These are phyloP conservation scores for Boletus reticulatus DNA, from an alignment of 768 basidiomycete species.

Conservation along the genomic window DNA sequence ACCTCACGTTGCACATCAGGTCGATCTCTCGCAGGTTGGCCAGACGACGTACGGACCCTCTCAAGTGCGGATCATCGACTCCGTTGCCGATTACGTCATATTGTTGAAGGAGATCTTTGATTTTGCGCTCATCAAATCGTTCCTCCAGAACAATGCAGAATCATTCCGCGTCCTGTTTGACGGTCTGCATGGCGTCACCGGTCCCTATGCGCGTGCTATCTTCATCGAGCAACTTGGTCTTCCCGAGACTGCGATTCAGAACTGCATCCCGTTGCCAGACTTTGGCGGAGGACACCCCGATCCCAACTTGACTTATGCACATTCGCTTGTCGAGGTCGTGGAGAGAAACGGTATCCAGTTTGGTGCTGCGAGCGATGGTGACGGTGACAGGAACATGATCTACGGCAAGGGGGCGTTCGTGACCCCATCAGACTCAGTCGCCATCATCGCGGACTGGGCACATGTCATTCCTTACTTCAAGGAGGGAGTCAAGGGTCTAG, in stretches of 20 bases:
- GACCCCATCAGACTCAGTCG: constrained; percentile 96
- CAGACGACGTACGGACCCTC: constrained; percentile 78
- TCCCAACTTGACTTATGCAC: constrained; percentile 97
- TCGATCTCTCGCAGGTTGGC: constrained; percentile 84
- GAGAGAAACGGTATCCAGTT: constrained; percentile 85
- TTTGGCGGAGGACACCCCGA: constrained; percentile 99
- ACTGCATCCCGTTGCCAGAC: constrained; percentile 88
- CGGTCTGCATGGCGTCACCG: constrained; percentile 94
- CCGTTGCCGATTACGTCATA: constrained; percentile 83
- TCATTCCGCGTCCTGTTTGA: constrained; percentile 92
- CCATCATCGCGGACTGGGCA: constrained; percentile 98
- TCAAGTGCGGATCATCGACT: constrained; percentile 89
- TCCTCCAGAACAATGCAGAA: constrained; percentile 66
- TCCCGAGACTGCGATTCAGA: constrained; percentile 78
- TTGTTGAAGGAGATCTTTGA: constrained; percentile 91
- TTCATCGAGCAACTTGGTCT: constrained; percentile 83
- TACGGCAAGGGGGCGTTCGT: constrained; percentile 98
- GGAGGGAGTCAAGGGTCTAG: constrained; percentile 88
- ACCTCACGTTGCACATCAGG: constrained; percentile 36
- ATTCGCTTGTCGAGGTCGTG: constrained; percentile 88
- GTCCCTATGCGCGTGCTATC: constrained; percentile 90
- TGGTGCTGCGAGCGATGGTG: constrained; percentile 96
- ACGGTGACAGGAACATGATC: constrained; percentile 99
- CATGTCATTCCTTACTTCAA: constrained; percentile 91
- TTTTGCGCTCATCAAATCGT: constrained; percentile 87